Base-by-base conservation (phyloP, 495 filamentous ascomycete genomes). In the Cercophora sp. region DNA sequence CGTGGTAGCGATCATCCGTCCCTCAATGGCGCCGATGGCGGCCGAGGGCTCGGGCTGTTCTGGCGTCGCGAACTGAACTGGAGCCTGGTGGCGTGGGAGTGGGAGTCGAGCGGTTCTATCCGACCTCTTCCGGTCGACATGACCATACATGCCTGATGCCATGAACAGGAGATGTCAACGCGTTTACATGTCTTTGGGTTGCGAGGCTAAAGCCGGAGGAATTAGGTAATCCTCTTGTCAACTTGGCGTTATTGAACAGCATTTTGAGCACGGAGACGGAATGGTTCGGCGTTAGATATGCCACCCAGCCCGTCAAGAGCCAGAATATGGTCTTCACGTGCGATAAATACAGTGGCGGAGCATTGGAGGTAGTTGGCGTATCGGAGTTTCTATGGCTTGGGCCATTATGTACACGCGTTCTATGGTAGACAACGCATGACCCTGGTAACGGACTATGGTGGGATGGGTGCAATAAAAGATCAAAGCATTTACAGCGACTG, bases 51-150 rank as follows among this genome's bases (percentile, higher is more conserved):
- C 56, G 93, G 93, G 2, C 71, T 98, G 11, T 93, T 91, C 68
- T 97, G 90, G 89, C 81, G 91, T 22, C 84, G 85, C 46, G 90
- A 96, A 69, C 71, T 97, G 54, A 98, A 98, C 68, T 97, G 94
- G 94, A 87, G 87, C 51, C 77, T 90, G 53, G 67, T 96, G 45
- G 86, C 84, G 13, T 98, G 90, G 81, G 84, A 94, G 61, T 95
- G 85, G 76, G 73, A 76, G 55, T 68, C 74, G 11, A 37, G 58
- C 52, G 70, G 71, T 35, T 55, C 51, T 10, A 25, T 68, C 8
- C 61, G 63, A 39, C 56, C 52, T n/a, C 55, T 75, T 20, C 35
- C 45, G 3, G 58, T 76, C 22, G 67, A 72, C 52, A 51, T 57
- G 13, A 62, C 65, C 19, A 54, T 69, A 8, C 74, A 77, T 56